Base-by-base conservation (phyloP, 2,329 filamentous ascomycete genomes). In the Capronia epimyces region DNA sequence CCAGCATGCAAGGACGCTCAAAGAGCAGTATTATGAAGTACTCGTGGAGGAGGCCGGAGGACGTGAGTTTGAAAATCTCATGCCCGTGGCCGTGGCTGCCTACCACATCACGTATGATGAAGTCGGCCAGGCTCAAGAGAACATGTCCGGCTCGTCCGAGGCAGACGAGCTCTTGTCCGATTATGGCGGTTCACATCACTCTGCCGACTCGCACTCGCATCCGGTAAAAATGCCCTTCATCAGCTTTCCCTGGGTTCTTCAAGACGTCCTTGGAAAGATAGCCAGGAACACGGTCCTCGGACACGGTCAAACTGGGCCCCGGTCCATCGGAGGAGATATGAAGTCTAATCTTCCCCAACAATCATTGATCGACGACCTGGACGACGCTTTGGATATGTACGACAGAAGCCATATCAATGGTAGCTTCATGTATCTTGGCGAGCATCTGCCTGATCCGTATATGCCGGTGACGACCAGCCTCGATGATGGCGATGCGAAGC, bases 201-300 rank as follows among this genome's bases (percentile, higher is more conserved):
- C 34, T 20, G 15, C 4, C 8, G 15, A 5, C 34, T 25, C 21
- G 20, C 20, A 5, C 34, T 25, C 21, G 20, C 20, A 42, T 15
- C 9, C 41, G 16, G 15, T 20, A 37, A 70, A 72, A 1, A 84
- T 89, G 75, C 91, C 93, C 0, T 72, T 97, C 7, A 93, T 96
- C 61, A 93, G 85, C 52, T 97, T 96, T 61, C 91, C 93, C 0
- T 98, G 93, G 93, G 73, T 97, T 1, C 95, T 97, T 57, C 76
- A 82, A 10, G 76, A 78, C 39, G 79, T 89, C 52, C 73, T 95
- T 3, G 83, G 85, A 1, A 76, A 76, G 42, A 82, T 95, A 60
- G 86, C 85, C 1, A 52, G 32, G 21, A 46, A 52, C 41, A 57
- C 55, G 9, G 22, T 45, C 15, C 25, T 52, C 6, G 37, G 55